Evolutionary conservation across 345 rosid species (phyloP).

Genomic region (Linum trigynum): DNA sequence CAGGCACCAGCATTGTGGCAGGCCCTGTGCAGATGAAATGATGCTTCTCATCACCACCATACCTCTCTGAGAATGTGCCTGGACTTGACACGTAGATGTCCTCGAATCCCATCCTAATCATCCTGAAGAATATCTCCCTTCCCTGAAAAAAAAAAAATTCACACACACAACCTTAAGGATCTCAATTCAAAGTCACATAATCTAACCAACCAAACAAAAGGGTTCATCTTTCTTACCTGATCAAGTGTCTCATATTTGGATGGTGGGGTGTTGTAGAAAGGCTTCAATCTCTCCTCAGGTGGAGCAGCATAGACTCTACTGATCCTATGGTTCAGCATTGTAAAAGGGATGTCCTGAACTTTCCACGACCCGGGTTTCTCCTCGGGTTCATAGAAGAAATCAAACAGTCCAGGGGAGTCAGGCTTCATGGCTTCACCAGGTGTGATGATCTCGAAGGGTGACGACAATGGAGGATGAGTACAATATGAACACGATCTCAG

Average conservation of each 20-base stretch:
- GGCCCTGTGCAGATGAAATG: conserved; percentile 78
- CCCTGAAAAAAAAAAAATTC: conserved; percentile 34
- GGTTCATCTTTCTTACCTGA: conserved; percentile 41
- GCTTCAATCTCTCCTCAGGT: conserved; percentile 60
- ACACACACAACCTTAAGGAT: no score
- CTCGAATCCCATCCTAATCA: conserved; percentile 66
- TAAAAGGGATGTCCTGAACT: conserved; percentile 48
- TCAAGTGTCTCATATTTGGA: conserved; percentile 81
- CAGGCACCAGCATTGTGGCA: conserved; percentile 66
- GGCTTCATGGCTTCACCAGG: conserved; percentile 76
- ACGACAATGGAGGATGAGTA: conserved; percentile 55
- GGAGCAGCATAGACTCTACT: conserved; percentile 76
- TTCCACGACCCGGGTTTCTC: conserved; percentile 64
- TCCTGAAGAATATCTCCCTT: conserved; percentile 63
- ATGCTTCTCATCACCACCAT: conserved; percentile 44
- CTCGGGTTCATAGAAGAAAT: conserved; percentile 36
- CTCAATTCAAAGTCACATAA: neutral
- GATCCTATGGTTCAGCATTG: conserved; percentile 47
- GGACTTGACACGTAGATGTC: conserved; percentile 55
- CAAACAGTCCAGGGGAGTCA: conserved; percentile 54
- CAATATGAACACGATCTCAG: conserved; percentile 57
- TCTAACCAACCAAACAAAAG: neutral
- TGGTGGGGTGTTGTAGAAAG: conserved; percentile 58
- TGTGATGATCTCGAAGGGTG: conserved; percentile 65
- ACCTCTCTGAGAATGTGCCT: conserved; percentile 47